Evolutionary conservation across 2,329 filamentous ascomycete species (phyloP).

Genomic region (Colletotrichum coccodes): DNA sequence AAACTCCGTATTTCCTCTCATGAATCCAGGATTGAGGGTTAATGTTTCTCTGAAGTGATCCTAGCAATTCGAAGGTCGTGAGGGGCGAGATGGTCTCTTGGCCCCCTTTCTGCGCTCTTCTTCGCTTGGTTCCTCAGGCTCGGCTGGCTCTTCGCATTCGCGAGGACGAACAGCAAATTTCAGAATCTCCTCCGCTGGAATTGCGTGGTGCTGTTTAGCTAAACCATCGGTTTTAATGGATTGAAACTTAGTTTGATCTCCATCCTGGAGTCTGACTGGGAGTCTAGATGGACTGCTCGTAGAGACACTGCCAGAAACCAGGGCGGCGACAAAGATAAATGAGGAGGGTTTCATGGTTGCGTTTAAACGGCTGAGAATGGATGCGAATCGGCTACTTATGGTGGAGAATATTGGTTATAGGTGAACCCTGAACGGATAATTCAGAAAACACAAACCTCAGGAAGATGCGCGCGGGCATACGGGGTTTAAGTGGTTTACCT

Average conservation of each 20-base stretch:
- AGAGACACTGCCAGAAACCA: neutral
- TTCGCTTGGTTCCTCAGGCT: slow-evolving; percentile 14
- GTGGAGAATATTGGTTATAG: too few relatives aligned
- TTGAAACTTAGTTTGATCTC: too few relatives aligned
- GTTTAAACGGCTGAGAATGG: neutral
- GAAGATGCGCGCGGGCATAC: too few relatives aligned
- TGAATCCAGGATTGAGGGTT: too few relatives aligned
- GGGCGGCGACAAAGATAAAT: neutral
- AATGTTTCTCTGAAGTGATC: too few relatives aligned
- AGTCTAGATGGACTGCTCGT: neutral
- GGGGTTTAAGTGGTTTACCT: too few relatives aligned
- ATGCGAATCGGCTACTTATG: too few relatives aligned
- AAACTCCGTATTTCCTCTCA: neutral
- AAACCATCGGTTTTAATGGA: too few relatives aligned
- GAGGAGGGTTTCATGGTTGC: neutral
- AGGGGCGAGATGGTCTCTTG: neutral
- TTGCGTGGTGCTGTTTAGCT: neutral
- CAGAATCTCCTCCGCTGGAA: neutral
- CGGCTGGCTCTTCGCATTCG: slow-evolving; percentile 17
- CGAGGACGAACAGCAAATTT: neutral
- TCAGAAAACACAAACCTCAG: too few relatives aligned
- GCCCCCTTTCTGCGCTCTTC: slow-evolving; percentile 11
- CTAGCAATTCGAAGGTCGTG: neutral
- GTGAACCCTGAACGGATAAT: too few relatives aligned
- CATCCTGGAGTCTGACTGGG: neutral